A percentile compares a stretch with the other conserved stretches of the same genome.
Conservation (phyloP, 192 early-diverging fungal genomes). For the Geranomyces michiganensis region DNA sequence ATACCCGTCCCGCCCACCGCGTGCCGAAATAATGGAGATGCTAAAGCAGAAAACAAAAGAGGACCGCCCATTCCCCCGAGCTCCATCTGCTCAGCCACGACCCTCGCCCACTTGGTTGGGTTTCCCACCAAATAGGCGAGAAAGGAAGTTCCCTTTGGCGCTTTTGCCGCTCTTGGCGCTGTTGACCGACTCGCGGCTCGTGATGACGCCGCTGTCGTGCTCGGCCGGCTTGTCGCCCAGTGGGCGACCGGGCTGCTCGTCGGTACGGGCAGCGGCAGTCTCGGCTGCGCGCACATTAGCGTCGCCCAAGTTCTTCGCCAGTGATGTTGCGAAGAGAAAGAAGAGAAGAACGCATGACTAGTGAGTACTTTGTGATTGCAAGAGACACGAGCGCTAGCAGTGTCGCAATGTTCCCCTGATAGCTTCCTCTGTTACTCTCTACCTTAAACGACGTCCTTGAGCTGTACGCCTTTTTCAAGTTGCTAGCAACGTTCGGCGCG, state of each 20-base stretch:
- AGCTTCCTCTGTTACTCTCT: background rate
- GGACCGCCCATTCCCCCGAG: too few relatives aligned
- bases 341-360: too few relatives aligned
- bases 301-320: constrained; percentile 5
- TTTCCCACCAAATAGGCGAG: constrained; percentile 22
- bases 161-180: constrained; percentile 24
- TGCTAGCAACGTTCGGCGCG: constrained; percentile 25
- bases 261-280: background rate
- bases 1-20: too few relatives aligned
- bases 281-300: background rate
- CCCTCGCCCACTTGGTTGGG: constrained; percentile 16
- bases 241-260: constrained; percentile 36
- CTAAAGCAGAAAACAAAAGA: too few relatives aligned
- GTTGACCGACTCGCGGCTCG: constrained; percentile 44
- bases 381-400: too few relatives aligned
- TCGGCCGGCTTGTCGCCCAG: constrained; percentile 31
- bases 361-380: too few relatives aligned
- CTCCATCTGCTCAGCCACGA: too few relatives aligned
- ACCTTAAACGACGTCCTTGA: constrained; percentile 33
- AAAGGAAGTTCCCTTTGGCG: constrained; percentile 23
- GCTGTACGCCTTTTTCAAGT: constrained; percentile 30
- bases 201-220: constrained; percentile 48
- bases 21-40: too few relatives aligned
- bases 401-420: too few relatives aligned
- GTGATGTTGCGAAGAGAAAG: background rate